Percentiles rank a stretch among this genome's conserved stretches.
These are phyloP conservation scores for Cladosporium velox DNA, from an alignment of 2,329 filamentous ascomycete genomes.

Conservation along the genomic window DNA sequence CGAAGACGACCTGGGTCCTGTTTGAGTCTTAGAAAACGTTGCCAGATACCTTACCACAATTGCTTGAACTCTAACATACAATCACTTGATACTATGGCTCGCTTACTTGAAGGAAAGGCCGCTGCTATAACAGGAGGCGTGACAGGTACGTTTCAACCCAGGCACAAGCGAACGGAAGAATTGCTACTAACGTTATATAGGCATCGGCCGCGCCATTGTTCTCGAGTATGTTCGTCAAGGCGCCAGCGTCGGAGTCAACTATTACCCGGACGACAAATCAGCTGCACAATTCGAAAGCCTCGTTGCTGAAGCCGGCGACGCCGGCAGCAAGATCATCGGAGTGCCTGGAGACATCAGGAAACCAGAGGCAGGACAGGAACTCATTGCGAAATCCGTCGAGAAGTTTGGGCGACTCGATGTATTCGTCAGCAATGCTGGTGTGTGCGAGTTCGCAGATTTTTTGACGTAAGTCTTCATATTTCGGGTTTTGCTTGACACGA, in stretches of 20 bases:
- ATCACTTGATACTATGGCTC: constrained; percentile 13
- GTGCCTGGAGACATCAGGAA: constrained; percentile 76
- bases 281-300: constrained; percentile 49
- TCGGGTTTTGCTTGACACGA: not conserved
- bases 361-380: constrained; percentile 66
- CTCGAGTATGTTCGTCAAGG: constrained; percentile 77
- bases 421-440: constrained; percentile 84
- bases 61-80: not conserved
- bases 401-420: constrained; percentile 60
- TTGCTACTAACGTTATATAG: constrained; percentile 51
- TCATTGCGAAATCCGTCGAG: constrained; percentile 67
- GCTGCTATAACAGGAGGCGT: constrained; percentile 85
- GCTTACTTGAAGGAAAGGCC: constrained; percentile 70
- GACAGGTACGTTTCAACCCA: constrained; percentile 55
- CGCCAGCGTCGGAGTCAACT: constrained; percentile 77
- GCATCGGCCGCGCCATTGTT: constrained; percentile 83
- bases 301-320: constrained; percentile 12
- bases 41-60: not conserved
- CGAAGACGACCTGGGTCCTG: not conserved
- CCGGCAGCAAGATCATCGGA: constrained; percentile 56
- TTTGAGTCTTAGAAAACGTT: not conserved
- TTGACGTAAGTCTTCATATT: constrained; percentile 55
- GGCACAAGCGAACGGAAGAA: not conserved
- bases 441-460: constrained; percentile 88
- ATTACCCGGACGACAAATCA: constrained; percentile 62